phyloP scores from a whole-genome alignment of 2,329 filamentous ascomycete genomes.

The Neoascochyta sp. region DNA sequence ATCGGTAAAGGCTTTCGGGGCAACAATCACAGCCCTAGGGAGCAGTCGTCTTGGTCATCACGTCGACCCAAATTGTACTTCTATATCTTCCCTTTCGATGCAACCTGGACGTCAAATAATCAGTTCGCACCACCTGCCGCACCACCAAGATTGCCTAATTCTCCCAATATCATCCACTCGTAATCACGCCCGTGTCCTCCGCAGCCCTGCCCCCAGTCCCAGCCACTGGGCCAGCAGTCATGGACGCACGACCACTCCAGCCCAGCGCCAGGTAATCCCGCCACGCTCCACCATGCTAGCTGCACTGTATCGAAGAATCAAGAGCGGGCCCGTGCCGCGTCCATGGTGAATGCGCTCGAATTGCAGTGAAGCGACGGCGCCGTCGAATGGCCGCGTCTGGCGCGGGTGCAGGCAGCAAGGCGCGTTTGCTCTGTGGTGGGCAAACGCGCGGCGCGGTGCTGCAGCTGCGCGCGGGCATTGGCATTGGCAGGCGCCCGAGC shows the following conservation, averaged over 20 bases:
- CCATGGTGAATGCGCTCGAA: no score
- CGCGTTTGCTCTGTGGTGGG: no score
- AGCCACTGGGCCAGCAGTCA: constrained; percentile 22
- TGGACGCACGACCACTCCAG: constrained; percentile 20
- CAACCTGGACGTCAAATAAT: constrained; percentile 36
- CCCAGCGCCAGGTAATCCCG: constrained; percentile 19
- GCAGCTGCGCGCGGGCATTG: constrained; percentile 8
- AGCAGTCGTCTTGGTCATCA: constrained; percentile 38
- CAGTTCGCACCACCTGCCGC: constrained; percentile 36
- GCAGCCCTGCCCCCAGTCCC: constrained; percentile 22
- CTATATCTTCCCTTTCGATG: constrained; percentile 40
- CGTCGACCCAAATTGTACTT: constrained; percentile 44
- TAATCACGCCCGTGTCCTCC: constrained; percentile 29
- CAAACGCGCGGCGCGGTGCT: constrained; percentile 6
- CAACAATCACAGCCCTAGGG: constrained; percentile 33
- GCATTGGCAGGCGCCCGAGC: constrained; percentile 9
- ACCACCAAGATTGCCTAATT: constrained; percentile 35
- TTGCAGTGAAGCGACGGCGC: no score
- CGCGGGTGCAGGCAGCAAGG: no score
- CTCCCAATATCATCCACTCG: constrained; percentile 31
- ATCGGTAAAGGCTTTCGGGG: constrained; percentile 38
- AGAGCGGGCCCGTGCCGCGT: no score
- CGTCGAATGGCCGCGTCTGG: no score
- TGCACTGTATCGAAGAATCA: no score
- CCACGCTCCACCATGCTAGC: no score